Percentiles rank a stretch among this genome's conserved stretches.
These are phyloP conservation scores for Conoideocrella luteorostrata DNA, from an alignment of 2,329 filamentous ascomycete genomes.

Conservation along the genomic window DNA sequence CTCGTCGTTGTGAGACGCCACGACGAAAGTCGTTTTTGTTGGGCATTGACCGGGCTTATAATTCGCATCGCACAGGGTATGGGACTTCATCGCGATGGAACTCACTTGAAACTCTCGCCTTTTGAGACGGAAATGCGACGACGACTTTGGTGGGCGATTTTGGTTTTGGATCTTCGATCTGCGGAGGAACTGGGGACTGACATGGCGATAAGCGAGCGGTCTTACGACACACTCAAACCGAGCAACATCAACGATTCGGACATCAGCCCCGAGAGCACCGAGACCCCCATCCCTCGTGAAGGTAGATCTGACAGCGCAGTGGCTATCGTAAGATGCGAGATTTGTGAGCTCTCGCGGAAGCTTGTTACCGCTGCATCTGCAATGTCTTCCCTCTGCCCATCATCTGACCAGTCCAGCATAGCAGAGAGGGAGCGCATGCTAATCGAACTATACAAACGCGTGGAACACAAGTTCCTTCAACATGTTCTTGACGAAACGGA, in stretches of 20 bases:
- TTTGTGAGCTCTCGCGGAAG: conserved; percentile 34
- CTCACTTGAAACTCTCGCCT: conserved; percentile 43
- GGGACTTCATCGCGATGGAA: conserved; percentile 53
- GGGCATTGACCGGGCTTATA: conserved; percentile 52
- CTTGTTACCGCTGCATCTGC: conserved; percentile 28
- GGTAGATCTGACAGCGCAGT: conserved; percentile 48
- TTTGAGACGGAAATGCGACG: conserved; percentile 56
- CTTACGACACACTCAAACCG: conserved; percentile 43
- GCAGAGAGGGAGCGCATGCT: conserved; percentile 38
- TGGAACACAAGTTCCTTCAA: conserved; percentile 48
- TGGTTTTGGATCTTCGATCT: conserved; percentile 48
- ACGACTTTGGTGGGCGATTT: conserved; percentile 55
- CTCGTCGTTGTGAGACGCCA: conserved; percentile 41
- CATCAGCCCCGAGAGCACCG: conserved; percentile 38
- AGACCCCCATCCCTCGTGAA: conserved; percentile 38
- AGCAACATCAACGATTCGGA: conserved; percentile 45
- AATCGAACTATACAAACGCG: conserved; percentile 43
- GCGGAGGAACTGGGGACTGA: conserved; percentile 48
- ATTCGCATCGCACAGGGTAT: conserved; percentile 55
- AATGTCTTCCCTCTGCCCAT: conserved; percentile 24
- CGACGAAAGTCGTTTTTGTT: conserved; percentile 48
- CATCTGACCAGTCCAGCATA: conserved; percentile 21
- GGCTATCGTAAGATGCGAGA: conserved; percentile 44
- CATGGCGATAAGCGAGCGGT: conserved; percentile 32
- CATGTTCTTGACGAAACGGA: conserved; percentile 42